Evolutionary conservation across 2,329 filamentous ascomycete genomes (phyloP).

Genomic region (Fusarium musae): DNA sequence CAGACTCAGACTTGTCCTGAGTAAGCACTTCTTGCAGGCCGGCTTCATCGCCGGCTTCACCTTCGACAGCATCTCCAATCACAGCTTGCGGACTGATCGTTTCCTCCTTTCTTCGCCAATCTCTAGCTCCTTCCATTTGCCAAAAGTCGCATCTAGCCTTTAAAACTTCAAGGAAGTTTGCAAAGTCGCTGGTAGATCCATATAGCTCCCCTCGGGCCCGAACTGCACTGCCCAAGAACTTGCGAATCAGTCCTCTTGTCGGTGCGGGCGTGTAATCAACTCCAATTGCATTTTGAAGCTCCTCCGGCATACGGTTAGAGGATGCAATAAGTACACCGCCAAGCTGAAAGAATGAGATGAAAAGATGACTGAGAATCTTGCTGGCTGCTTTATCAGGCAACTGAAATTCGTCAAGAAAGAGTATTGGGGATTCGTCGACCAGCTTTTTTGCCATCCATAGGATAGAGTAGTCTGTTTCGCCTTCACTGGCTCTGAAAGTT

Average conservation of each 20-base stretch:
- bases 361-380: slow-evolving; percentile 82
- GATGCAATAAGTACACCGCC: slow-evolving; percentile 84
- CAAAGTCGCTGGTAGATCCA: slow-evolving; percentile 76
- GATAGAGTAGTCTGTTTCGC: slow-evolving; percentile 69
- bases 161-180: slow-evolving; percentile 78
- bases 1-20: slow-evolving; percentile 33
- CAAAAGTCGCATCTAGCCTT: slow-evolving; percentile 84
- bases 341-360: slow-evolving; percentile 83
- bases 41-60: not conserved
- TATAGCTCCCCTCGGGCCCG: slow-evolving; percentile 61
- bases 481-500: slow-evolving; percentile 25
- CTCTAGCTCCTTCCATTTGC: slow-evolving; percentile 81
- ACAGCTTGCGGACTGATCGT: slow-evolving; percentile 9
- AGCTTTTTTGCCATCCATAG: slow-evolving; percentile 81
- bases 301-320: slow-evolving; percentile 86
- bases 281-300: slow-evolving; percentile 79
- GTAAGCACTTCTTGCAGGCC: not conserved
- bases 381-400: slow-evolving; percentile 80
- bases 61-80: not conserved
- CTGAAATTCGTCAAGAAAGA: slow-evolving; percentile 88
- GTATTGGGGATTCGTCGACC: slow-evolving; percentile 77
- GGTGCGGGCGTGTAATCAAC: slow-evolving; percentile 72
- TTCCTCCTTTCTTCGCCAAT: slow-evolving; percentile 73
- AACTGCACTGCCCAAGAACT: slow-evolving; percentile 56
- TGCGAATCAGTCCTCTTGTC: slow-evolving; percentile 62